Conservation (phyloP, 768 basidiomycete genomes). For the Collybia mongolica region DNA sequence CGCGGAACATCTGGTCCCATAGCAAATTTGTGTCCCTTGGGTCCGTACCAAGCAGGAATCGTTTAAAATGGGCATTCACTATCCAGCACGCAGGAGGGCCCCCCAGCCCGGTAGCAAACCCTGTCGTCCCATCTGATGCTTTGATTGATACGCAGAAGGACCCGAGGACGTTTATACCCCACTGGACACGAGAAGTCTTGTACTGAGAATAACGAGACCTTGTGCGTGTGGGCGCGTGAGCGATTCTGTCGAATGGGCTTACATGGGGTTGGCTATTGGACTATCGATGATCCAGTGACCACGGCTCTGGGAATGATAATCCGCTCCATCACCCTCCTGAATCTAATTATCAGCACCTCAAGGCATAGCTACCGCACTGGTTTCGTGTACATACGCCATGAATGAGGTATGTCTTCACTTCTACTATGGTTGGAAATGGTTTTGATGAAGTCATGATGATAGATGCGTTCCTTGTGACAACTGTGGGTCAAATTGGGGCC, state of each 20-base stretch:
- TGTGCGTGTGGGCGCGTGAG: not conserved
- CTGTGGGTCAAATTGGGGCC: not conserved
- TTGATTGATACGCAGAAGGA: conserved; percentile 27
- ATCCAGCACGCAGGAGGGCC: conserved; percentile 31
- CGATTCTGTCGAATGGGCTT: not conserved
- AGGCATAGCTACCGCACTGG: not conserved
- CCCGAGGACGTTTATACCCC: conserved; percentile 28
- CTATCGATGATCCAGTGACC: conserved; percentile 28
- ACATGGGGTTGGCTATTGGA: conserved; percentile 15
- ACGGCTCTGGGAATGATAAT: conserved; percentile 11
- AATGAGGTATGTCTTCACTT: conserved; percentile 9
- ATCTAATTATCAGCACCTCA: not conserved
- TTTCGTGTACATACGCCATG: not conserved
- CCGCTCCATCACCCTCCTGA: conserved; percentile 9
- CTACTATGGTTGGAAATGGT: conserved; percentile 7
- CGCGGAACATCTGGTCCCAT: conserved; percentile 28
- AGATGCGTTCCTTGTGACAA: not conserved
- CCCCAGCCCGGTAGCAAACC: conserved; percentile 28
- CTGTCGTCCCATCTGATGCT: conserved; percentile 27
- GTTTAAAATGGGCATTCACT: conserved; percentile 24
- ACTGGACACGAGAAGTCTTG: conserved; percentile 23
- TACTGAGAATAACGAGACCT: conserved; percentile 21
- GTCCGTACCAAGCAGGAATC: conserved; percentile 27
- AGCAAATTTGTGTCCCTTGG: conserved; percentile 26
- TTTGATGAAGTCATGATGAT: not conserved